phyloP scores from a whole-genome alignment of 495 filamentous ascomycete genomes.

The Neurospora sp. region DNA sequence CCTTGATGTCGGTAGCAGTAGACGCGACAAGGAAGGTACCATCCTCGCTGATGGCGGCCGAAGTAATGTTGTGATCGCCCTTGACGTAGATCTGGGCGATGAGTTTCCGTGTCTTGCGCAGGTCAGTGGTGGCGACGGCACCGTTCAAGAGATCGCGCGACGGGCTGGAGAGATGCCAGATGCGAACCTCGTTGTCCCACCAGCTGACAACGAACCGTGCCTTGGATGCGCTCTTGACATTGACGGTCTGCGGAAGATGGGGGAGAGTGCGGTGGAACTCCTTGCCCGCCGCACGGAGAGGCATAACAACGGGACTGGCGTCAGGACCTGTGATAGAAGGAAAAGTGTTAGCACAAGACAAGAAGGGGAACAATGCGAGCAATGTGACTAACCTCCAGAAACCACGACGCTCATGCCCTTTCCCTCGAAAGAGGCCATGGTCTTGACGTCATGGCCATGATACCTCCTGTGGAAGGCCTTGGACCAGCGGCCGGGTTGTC shows the following conservation, averaged over 20 bases:
- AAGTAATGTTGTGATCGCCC: conserved; percentile 81
- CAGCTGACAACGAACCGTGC: conserved; percentile 74
- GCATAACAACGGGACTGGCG: conserved; percentile 67
- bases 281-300: conserved; percentile 66
- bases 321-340: conserved; percentile 56
- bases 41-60: conserved; percentile 60
- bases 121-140: conserved; percentile 22
- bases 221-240: conserved; percentile 57
- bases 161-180: conserved; percentile 60
- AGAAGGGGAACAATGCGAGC: not conserved
- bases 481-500: conserved; percentile 59
- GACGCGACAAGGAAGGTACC: conserved; percentile 69
- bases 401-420: conserved; percentile 75
- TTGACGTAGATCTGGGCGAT: conserved; percentile 63
- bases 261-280: conserved; percentile 74
- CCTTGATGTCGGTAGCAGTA: conserved; percentile 65
- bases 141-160: conserved; percentile 35
- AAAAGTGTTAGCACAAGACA: conserved; percentile 22
- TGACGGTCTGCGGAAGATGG: conserved; percentile 65
- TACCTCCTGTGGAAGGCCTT: conserved; percentile 73
- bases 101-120: conserved; percentile 44
- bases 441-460: conserved; percentile 89
- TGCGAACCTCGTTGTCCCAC: conserved; percentile 81
- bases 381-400: conserved; percentile 67
- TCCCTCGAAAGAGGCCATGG: conserved; percentile 83